Base-by-base conservation (phyloP, 176 grass and related monocot genomes). In the Avena atlantica region DNA sequence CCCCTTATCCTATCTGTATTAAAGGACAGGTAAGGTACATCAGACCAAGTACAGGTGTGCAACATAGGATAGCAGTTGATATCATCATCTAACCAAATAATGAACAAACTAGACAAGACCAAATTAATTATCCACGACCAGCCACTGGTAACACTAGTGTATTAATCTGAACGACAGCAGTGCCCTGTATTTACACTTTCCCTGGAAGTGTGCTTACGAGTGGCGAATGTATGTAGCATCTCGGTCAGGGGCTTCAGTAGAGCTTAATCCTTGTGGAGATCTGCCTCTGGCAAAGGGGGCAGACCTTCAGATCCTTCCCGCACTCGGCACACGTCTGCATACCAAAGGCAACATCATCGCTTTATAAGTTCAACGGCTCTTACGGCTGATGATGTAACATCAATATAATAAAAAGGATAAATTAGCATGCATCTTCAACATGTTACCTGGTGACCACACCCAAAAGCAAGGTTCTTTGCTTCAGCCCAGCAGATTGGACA, bases 391-490 rank as follows among this genome's bases (percentile, higher is more conserved):
- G 67, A 70, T n/a, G 9, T 2, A 55, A 12, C 31, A 73, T 47
- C 52, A 37, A 5, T 49, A 25, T 7, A 14, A 3, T 27, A 9
- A 74, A 13, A 17, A 13, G 65, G 40, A 81, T 11, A 78, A 24
- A 58, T 86, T 9, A 70, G 19, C 16, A 5, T 52, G 31, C 2
- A 19, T 59, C 31, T 78, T 37, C 14, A 48, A 40, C 12, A 5
- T 9, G 9, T 55, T 77, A 97, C 95, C 95, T 95, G 95, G 90
- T 97, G 95, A 13, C 91, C 91, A 74, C 92, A 97, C 13, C 93
- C 91, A 67, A 97, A 95, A 84, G 95, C 95, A 55, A 95, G 91
- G 75, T 97, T 80, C 76, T 95, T 97, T 14, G 50, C 29, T 91
- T 93, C 80, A 23, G 47, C 72, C 93, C 87, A 86, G 86, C 95